Conservation (phyloP, 2,329 filamentous ascomycete species). For the Stagonosporopsis rhizophila region DNA sequence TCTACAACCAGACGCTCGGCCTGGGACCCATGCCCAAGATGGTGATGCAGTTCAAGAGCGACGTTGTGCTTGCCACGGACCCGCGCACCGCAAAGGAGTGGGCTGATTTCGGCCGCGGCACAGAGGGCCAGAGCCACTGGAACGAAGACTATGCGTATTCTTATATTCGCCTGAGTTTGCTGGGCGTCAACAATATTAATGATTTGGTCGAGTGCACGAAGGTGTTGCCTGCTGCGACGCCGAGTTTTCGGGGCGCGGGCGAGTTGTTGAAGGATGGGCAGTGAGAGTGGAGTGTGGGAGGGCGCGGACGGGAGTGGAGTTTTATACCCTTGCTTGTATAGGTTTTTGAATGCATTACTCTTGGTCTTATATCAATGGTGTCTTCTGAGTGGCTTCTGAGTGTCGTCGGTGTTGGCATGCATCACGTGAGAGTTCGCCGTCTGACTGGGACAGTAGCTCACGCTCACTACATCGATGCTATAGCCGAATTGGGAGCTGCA, state of each 20-base stretch:
- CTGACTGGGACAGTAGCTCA: too few species aligned
- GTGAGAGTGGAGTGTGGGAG: neutral
- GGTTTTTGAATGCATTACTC: neutral
- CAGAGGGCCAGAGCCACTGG: constrained; percentile 30
- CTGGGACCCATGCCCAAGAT: constrained; percentile 29
- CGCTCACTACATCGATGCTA: too few species aligned
- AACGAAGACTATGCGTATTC: constrained; percentile 50
- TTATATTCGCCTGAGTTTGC: constrained; percentile 60
- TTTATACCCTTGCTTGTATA: neutral
- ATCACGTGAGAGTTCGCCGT: too few species aligned
- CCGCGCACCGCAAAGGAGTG: constrained; percentile 39
- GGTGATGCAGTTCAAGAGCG: constrained; percentile 40
- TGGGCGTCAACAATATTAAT: constrained; percentile 64
- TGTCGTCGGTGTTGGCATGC: too few species aligned
- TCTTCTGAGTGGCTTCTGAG: too few species aligned
- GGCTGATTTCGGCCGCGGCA: constrained; percentile 14
- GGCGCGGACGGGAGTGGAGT: too few species aligned
- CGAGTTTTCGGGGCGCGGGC: constrained; percentile 20
- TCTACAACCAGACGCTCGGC: constrained; percentile 42
- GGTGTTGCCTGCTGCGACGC: constrained; percentile 48
- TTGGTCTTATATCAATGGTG: too few species aligned
- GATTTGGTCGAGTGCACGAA: constrained; percentile 60
- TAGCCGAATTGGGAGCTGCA: too few species aligned
- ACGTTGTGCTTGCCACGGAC: constrained; percentile 39
- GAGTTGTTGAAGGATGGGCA: constrained; percentile 14